phyloP scores from a whole-genome alignment of 2,329 filamentous ascomycete species.

The Stagonosporopsis vannaccii region DNA sequence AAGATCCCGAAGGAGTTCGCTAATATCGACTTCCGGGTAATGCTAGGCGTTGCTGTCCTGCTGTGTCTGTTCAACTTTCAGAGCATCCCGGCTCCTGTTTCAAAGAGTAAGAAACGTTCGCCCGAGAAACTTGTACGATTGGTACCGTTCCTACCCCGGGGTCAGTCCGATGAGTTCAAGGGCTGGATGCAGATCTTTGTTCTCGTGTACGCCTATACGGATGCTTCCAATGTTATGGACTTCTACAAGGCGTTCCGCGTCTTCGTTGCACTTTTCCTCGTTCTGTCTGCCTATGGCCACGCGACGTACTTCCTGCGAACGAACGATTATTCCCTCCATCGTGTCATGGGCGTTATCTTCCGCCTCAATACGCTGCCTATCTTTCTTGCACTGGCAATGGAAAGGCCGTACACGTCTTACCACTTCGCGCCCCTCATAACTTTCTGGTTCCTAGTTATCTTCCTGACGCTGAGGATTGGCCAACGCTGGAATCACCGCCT shows the following conservation, averaged over 20 bases:
- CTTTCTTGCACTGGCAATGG: constrained; percentile 63
- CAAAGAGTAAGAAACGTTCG: constrained; percentile 22
- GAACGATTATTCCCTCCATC: constrained; percentile 63
- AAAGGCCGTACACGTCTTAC: constrained; percentile 64
- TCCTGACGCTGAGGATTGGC: constrained; percentile 57
- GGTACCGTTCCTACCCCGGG: constrained; percentile 57
- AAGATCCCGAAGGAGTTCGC: constrained; percentile 60
- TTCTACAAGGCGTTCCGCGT: constrained; percentile 65
- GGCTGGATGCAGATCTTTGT: constrained; percentile 68
- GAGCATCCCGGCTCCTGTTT: constrained; percentile 13
- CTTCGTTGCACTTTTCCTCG: constrained; percentile 65
- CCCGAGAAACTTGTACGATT: not conserved
- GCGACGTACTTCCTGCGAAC: constrained; percentile 65
- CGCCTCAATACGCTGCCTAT: constrained; percentile 65
- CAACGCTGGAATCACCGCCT: constrained; percentile 54
- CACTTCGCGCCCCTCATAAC: constrained; percentile 66
- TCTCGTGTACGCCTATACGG: constrained; percentile 66
- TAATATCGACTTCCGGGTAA: constrained; percentile 42
- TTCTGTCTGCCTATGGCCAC: constrained; percentile 69
- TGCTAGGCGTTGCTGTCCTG: constrained; percentile 36
- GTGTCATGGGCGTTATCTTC: constrained; percentile 62
- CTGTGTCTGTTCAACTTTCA: constrained; percentile 43
- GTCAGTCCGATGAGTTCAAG: constrained; percentile 71
- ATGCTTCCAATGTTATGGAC: constrained; percentile 58
- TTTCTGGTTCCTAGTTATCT: constrained; percentile 70